Percentiles rank a stretch among this genome's conserved stretches.
Evolutionary conservation across 306 rosid genomes (phyloP).

Genomic region (Urtica urens): DNA sequence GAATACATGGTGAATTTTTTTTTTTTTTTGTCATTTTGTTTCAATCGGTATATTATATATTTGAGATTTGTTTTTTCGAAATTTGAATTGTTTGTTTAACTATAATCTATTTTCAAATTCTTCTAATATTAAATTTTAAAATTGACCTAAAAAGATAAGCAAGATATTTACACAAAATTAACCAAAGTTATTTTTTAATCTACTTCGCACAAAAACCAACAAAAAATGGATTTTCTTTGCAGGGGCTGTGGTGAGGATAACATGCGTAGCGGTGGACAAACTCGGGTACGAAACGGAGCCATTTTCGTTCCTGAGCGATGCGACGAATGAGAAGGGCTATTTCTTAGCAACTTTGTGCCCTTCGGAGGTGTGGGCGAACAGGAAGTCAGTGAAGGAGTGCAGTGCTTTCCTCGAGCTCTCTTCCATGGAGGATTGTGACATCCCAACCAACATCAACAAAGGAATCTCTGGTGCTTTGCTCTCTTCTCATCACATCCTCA

Average conservation of each 20-base stretch:
- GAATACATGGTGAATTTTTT: too few relatives aligned
- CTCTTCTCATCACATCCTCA: constrained; percentile 30
- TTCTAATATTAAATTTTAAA: too few relatives aligned
- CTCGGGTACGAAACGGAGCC: constrained; percentile 28
- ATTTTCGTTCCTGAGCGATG: constrained; percentile 30
- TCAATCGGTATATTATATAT: too few relatives aligned
- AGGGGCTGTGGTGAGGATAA: constrained; percentile 43
- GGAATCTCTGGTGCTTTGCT: constrained; percentile 35
- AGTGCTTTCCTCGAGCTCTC: constrained; percentile 39
- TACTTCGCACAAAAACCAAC: too few relatives aligned
- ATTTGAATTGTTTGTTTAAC: too few relatives aligned
- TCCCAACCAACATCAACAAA: constrained; percentile 33
- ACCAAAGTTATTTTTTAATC: too few relatives aligned
- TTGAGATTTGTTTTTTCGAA: too few relatives aligned
- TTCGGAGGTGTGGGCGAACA: constrained; percentile 23
- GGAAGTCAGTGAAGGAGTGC: constrained; percentile 29
- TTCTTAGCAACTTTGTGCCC: constrained; percentile 40
- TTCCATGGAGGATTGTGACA: constrained; percentile 23
- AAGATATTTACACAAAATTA: too few relatives aligned
- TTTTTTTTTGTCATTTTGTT: too few relatives aligned
- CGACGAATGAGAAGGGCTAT: constrained; percentile 31
- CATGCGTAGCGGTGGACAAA: constrained; percentile 28
- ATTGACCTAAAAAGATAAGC: too few relatives aligned
- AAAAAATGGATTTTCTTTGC: not conserved
- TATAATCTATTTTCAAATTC: too few relatives aligned